phyloP scores from a whole-genome alignment of 306 rosid genomes.

The Adenanthera pavonina region DNA sequence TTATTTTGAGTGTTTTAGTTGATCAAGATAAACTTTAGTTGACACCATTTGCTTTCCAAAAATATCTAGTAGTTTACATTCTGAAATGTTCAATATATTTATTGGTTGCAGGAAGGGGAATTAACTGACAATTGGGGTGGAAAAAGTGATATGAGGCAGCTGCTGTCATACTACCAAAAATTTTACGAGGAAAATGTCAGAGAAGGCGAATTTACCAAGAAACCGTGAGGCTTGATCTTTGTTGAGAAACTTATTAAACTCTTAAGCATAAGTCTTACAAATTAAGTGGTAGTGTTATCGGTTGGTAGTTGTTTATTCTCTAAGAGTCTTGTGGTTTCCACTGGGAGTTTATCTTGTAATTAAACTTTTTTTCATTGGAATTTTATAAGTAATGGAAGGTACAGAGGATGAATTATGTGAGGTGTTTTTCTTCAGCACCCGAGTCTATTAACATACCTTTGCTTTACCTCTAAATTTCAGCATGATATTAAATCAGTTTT shows the following conservation, averaged over 20 bases:
- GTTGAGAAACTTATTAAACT: slow-evolving; percentile 1
- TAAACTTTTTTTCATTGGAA: background rate
- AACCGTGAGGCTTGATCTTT: slow-evolving; percentile 60
- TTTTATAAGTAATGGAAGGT: background rate
- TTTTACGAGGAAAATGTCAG: slow-evolving; percentile 52
- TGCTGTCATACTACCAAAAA: slow-evolving; percentile 51
- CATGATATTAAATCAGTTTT: background rate
- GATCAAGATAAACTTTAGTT: slow-evolving; percentile 2
- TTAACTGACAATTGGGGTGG: slow-evolving; percentile 33
- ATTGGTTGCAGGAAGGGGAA: slow-evolving; percentile 55
- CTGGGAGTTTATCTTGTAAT: background rate
- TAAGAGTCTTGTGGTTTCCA: background rate
- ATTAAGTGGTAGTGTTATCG: background rate
- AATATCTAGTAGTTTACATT: background rate
- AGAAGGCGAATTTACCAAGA: slow-evolving; percentile 60
- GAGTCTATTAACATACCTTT: background rate
- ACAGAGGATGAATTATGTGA: background rate
- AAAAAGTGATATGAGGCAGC: slow-evolving; percentile 50
- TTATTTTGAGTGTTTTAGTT: background rate
- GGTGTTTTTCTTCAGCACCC: background rate
- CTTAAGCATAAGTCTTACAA: background rate
- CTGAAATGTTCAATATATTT: background rate
- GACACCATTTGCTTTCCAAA: background rate
- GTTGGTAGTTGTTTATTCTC: background rate
- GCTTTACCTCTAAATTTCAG: background rate